phyloP scores from a whole-genome alignment of 495 filamentous ascomycete species.

The Tuber borchii region DNA sequence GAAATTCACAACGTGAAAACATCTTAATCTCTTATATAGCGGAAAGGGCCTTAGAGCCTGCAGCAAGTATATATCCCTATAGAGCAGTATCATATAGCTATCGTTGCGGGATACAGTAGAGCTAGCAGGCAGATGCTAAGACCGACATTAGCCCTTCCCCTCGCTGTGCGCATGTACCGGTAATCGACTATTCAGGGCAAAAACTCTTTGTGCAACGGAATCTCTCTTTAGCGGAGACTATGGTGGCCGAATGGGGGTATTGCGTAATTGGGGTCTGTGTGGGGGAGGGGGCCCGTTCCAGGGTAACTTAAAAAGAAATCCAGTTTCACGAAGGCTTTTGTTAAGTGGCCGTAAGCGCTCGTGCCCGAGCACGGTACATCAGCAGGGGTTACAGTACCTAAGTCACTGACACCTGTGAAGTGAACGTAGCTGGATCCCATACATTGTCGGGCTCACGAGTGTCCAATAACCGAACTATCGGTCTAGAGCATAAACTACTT shows the following conservation, averaged over 20 bases:
- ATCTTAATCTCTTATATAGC: not conserved
- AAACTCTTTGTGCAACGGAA: not conserved
- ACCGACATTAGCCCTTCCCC: not conserved
- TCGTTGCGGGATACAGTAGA: not conserved
- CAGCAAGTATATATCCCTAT: not conserved
- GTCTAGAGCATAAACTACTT: not conserved
- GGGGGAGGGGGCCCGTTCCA: too few relatives aligned
- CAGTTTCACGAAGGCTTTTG: not conserved
- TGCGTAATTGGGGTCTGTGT: not conserved
- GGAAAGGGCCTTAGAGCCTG: not conserved
- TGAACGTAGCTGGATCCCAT: not conserved
- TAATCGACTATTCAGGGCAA: not conserved
- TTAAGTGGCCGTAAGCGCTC: not conserved
- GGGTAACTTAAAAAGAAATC: not conserved
- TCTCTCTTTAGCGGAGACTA: not conserved
- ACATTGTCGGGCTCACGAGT: not conserved
- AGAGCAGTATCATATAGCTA: not conserved
- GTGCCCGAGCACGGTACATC: not conserved
- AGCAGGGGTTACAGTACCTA: not conserved
- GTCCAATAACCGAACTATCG: not conserved
- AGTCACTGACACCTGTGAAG: not conserved
- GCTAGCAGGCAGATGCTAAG: not conserved
- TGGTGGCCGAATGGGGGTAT: not conserved
- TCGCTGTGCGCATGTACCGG: not conserved
- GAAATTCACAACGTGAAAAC: not conserved